phyloP scores from a whole-genome alignment of 2,329 filamentous ascomycete genomes.

The Acephala macrosclerotiorum region DNA sequence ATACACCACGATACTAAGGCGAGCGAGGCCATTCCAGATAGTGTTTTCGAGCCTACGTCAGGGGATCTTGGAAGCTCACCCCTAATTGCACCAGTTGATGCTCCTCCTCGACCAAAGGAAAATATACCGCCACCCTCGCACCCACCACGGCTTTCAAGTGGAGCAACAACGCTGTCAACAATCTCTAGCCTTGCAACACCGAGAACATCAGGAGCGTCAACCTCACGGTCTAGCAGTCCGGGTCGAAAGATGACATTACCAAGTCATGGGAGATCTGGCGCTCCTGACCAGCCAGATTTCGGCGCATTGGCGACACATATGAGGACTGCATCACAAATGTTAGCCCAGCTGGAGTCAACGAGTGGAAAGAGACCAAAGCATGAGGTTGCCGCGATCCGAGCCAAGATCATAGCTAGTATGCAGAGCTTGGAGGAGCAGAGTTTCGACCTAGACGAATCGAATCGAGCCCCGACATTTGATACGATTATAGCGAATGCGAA shows the following conservation, averaged over 20 bases:
- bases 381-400: conserved; percentile 83
- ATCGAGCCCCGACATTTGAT: conserved; percentile 75
- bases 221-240: conserved; percentile 74
- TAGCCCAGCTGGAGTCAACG: conserved; percentile 82
- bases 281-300: conserved; percentile 78
- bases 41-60: conserved; percentile 82
- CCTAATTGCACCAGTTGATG: conserved; percentile 65
- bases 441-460: conserved; percentile 75
- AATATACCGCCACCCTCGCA: conserved; percentile 42
- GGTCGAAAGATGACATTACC: conserved; percentile 68
- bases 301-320: conserved; percentile 86
- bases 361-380: conserved; percentile 80
- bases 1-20: conserved; percentile 51
- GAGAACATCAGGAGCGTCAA: conserved; percentile 72
- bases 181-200: conserved; percentile 69
- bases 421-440: conserved; percentile 86
- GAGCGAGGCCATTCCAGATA: conserved; percentile 58
- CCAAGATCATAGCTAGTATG: conserved; percentile 91
- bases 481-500: conserved; percentile 80
- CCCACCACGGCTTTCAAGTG: conserved; percentile 65
- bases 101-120: conserved; percentile 51
- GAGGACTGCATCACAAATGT: conserved; percentile 86
- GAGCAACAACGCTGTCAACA: conserved; percentile 65
- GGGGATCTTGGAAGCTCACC: conserved; percentile 81
- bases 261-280: conserved; percentile 57